A percentile compares a stretch with the other conserved stretches of the same genome.
Evolutionary conservation across 2,329 filamentous ascomycete species (phyloP).

Genomic region (Xylaria digitata): DNA sequence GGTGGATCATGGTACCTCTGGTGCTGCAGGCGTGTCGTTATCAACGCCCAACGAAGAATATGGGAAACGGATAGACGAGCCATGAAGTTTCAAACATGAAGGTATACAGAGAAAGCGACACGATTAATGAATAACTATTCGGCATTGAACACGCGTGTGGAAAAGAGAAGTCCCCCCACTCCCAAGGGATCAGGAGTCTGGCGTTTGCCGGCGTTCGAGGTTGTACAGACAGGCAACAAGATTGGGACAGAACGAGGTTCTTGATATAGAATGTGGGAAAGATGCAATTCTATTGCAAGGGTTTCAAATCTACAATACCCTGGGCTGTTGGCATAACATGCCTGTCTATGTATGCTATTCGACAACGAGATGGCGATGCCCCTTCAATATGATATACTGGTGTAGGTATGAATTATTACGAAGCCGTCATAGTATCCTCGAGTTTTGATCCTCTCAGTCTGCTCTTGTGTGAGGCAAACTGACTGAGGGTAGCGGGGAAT

Average conservation of each 20-base stretch:
- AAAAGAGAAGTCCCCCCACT: not conserved
- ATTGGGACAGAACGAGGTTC: not conserved
- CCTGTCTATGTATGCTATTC: conserved; percentile 26
- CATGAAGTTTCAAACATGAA: conserved; percentile 37
- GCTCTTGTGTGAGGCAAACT: not conserved
- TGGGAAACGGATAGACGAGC: conserved; percentile 46
- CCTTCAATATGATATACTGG: not conserved
- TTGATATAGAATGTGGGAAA: not conserved
- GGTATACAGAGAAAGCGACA: not conserved
- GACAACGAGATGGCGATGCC: conserved; percentile 24
- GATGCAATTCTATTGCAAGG: conserved; percentile 16
- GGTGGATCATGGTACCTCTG: conserved; percentile 39
- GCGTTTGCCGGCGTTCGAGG: conserved; percentile 25
- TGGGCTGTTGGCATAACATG: conserved; percentile 12
- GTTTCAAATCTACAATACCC: conserved; percentile 3
- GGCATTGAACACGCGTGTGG: not conserved
- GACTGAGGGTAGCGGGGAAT: conserved; percentile 5
- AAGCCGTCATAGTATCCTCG: not conserved
- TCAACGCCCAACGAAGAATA: conserved; percentile 25
- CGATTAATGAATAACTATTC: conserved; percentile 26
- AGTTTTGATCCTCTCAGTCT: not conserved
- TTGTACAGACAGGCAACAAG: conserved; percentile 1
- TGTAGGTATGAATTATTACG: not conserved
- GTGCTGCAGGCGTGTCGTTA: conserved; percentile 4
- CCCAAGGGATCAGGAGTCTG: conserved; percentile 16